These are phyloP conservation scores for Stygiomarasmius scandens DNA, from an alignment of 1,284 basidiomycete species.

Conservation along the genomic window DNA sequence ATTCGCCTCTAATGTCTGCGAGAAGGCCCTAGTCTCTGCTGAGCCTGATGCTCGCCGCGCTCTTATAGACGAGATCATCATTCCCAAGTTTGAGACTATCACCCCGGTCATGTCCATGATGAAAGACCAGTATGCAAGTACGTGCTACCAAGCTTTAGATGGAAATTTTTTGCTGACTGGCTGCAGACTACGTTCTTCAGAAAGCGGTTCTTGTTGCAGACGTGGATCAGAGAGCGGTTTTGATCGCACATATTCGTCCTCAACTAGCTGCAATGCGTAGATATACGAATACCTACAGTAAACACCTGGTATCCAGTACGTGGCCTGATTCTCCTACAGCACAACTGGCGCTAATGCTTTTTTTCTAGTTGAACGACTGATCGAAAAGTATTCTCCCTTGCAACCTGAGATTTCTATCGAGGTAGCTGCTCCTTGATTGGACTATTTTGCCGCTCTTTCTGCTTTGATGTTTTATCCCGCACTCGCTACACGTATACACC, in stretches of 20 bases:
- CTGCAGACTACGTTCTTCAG: constrained; percentile 80
- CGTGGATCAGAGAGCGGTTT: constrained; percentile 67
- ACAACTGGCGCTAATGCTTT: constrained; percentile 10
- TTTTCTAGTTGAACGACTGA: constrained; percentile 64
- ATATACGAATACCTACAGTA: constrained; percentile 72
- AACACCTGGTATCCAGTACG: constrained; percentile 80
- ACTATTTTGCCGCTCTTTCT: not conserved
- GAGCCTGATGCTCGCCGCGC: constrained; percentile 62
- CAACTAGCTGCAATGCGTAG: constrained; percentile 73
- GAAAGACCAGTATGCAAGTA: constrained; percentile 90
- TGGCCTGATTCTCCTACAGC: constrained; percentile 17
- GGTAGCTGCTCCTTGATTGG: not conserved
- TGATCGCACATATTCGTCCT: constrained; percentile 66
- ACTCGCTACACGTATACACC: not conserved
- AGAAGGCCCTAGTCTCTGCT: constrained; percentile 83
- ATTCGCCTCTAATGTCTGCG: constrained; percentile 96
- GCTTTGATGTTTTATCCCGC: not conserved
- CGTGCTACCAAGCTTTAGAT: constrained; percentile 31
- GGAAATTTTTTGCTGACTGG: constrained; percentile 2
- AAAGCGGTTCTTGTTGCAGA: constrained; percentile 73
- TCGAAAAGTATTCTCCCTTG: constrained; percentile 44
- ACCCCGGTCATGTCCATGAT: constrained; percentile 79
- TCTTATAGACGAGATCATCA: constrained; percentile 84
- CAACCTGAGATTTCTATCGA: not conserved
- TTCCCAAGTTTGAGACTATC: constrained; percentile 60